A percentile compares a stretch with the other conserved stretches of the same genome.
These are phyloP conservation scores for Canavalia ensiformis DNA, from an alignment of 306 rosid genomes.

Conservation along the genomic window DNA sequence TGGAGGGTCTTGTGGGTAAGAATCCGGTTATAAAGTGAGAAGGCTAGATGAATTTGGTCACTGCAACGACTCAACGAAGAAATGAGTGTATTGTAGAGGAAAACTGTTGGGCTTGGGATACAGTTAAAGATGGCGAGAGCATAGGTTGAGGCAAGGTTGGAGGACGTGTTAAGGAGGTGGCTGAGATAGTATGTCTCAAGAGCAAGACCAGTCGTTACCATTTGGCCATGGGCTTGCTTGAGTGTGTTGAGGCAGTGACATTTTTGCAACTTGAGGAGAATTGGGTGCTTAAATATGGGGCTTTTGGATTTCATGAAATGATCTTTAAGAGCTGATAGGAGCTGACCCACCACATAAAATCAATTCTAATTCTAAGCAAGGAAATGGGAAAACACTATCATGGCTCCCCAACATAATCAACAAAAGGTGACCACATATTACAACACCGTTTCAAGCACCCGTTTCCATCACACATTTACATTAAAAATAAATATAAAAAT, in stretches of 20 bases:
- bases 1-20: slow-evolving; percentile 41
- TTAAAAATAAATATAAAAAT: background rate
- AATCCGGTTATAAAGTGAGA: slow-evolving; percentile 49
- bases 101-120: slow-evolving; percentile 54
- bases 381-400: background rate
- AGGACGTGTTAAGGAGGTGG: slow-evolving; percentile 49
- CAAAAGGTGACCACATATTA: background rate
- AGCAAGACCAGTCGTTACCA: slow-evolving; percentile 52
- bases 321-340: background rate
- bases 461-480: slow-evolving; percentile 26
- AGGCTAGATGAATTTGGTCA: slow-evolving; percentile 46
- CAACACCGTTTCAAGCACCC: background rate
- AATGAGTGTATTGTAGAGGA: slow-evolving; percentile 63
- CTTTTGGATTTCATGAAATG: slow-evolving; percentile 43
- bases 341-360: slow-evolving; percentile 28
- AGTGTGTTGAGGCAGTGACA: slow-evolving; percentile 42
- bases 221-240: slow-evolving; percentile 57
- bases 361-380: slow-evolving; percentile 25
- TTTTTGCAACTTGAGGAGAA: slow-evolving; percentile 41
- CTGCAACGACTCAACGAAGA: slow-evolving; percentile 42
- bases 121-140: slow-evolving; percentile 48
- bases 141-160: slow-evolving; percentile 46
- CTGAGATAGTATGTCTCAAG: slow-evolving; percentile 55
- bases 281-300: slow-evolving; percentile 49
- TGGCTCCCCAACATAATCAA: background rate